Conservation (phyloP, 2,329 filamentous ascomycete species). For the Coniochaeta hoffmannii region DNA sequence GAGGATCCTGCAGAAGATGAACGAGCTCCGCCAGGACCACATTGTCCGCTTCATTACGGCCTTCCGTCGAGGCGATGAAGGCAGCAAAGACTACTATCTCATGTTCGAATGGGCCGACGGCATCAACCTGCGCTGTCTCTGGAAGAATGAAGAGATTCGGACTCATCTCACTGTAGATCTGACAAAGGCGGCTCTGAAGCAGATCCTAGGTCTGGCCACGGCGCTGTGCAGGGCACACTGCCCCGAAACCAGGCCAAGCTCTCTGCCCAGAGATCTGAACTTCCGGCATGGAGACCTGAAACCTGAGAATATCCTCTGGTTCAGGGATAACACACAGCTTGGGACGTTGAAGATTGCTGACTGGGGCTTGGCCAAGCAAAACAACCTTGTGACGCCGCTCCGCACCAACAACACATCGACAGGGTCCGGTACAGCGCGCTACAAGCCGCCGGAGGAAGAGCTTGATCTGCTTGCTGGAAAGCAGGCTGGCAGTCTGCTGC, state of each 20-base stretch:
- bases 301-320: slow-evolving; percentile 9
- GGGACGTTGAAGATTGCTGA: slow-evolving; percentile 9
- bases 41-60: slow-evolving; percentile 11
- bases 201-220: slow-evolving; percentile 4
- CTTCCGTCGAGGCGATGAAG: slow-evolving; percentile 7
- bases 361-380: slow-evolving; percentile 6
- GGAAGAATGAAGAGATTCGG: neutral
- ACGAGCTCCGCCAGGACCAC: slow-evolving; percentile 1
- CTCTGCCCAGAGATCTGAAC: slow-evolving; percentile 11
- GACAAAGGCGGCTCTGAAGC: neutral
- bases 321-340: neutral
- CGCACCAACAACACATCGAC: slow-evolving; percentile 10
- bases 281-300: slow-evolving; percentile 10
- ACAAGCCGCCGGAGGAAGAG: neutral
- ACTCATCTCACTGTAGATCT: neutral
- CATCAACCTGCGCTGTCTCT: slow-evolving; percentile 6
- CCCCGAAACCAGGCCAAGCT: neutral
- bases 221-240: slow-evolving; percentile 4
- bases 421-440: neutral
- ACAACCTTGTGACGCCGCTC: slow-evolving; percentile 4
- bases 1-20: slow-evolving; percentile 6
- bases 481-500: neutral
- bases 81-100: slow-evolving; percentile 6
- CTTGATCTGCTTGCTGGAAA: neutral
- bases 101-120: slow-evolving; percentile 12